Conservation (phyloP, 2,329 filamentous ascomycete genomes). For the Coleophoma crateriformis region DNA sequence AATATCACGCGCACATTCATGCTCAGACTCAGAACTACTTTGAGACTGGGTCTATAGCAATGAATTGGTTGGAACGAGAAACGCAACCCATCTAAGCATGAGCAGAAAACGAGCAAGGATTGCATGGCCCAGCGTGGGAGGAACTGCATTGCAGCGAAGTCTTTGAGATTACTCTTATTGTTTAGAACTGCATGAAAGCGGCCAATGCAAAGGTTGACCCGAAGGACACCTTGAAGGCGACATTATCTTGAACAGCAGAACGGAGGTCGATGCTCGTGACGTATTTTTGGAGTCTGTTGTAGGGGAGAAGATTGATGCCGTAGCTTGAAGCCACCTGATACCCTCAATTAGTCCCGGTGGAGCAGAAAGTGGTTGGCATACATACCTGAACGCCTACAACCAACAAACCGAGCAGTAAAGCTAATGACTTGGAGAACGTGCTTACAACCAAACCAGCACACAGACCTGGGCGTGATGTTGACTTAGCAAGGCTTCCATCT, state of each 20-base stretch:
- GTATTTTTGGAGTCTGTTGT: conserved; percentile 38
- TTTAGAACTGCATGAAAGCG: conserved; percentile 52
- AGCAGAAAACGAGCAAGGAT: not conserved
- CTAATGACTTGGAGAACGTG: conserved; percentile 65
- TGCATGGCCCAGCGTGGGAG: not conserved
- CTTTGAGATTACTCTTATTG: not conserved
- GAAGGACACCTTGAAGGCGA: conserved; percentile 48
- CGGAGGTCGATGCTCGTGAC: conserved; percentile 42
- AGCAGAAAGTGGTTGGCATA: not conserved
- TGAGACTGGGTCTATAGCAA: conserved; percentile 62
- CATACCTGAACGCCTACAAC: conserved; percentile 42
- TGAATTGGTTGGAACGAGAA: conserved; percentile 81
- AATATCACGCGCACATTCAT: conserved; percentile 75
- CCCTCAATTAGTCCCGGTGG: no score
- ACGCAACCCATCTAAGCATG: conserved; percentile 49
- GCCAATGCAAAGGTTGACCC: conserved; percentile 68
- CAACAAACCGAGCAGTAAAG: conserved; percentile 59
- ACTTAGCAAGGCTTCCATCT: not conserved
- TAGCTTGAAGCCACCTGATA: conserved; percentile 41
- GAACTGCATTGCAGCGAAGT: not conserved
- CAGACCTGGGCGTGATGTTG: conserved; percentile 10
- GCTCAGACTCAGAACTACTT: conserved; percentile 79
- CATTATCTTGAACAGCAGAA: conserved; percentile 28
- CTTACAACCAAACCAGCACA: conserved; percentile 48
- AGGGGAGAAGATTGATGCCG: conserved; percentile 39